Base-by-base conservation (phyloP, 2,329 filamentous ascomycete genomes). In the Ilyonectria robusta region DNA sequence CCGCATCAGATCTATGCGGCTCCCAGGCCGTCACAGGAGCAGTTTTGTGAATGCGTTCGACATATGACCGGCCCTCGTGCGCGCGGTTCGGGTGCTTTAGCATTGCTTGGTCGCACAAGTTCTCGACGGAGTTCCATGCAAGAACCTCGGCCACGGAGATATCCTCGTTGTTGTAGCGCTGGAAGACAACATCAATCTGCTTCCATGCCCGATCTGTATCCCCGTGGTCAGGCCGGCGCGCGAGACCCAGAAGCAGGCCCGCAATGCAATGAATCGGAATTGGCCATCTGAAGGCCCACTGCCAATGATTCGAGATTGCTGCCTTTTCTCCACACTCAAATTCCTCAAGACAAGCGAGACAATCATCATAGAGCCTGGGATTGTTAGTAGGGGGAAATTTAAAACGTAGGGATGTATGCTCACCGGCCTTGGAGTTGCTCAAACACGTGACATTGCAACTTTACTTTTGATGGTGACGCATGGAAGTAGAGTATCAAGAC, bases 171-270 rank as follows among this genome's bases (percentile, higher is more conserved):
- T 70, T 70, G 40, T 70, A 70, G 6, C 67, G 65, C 26, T 40
- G 61, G 50, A 70, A 70, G 3, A 60, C 67, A 3, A 48, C 62
- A 3, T 67, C 67, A 15, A 70, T 50, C n/a, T 70, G 67, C 21
- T 65, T 40, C 67, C 67, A 70, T 6, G 67, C 67, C n/a, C 67
- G 65, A 9, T 70, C 67, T 10, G 67, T 62, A 35, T 70, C 65
- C 10, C 46, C 46, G 44, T 70, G 67, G 31, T 65, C 55, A 13
- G 67, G 67, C 10, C 60, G 54, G 15, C 59, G 62, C 17, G 67
- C 65, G 10, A 70, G 33, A 13, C 67, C 54, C 2, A 58, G 51
- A 11, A 70, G 58, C 19, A 70, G 13, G 15, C 67, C 65, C 4
- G 61, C 65, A 17, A 70, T 58, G 10, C 59, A 61, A 42, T 70